These are phyloP conservation scores for Stereum hirsutum DNA, from an alignment of 1,284 basidiomycete species.

Conservation along the genomic window DNA sequence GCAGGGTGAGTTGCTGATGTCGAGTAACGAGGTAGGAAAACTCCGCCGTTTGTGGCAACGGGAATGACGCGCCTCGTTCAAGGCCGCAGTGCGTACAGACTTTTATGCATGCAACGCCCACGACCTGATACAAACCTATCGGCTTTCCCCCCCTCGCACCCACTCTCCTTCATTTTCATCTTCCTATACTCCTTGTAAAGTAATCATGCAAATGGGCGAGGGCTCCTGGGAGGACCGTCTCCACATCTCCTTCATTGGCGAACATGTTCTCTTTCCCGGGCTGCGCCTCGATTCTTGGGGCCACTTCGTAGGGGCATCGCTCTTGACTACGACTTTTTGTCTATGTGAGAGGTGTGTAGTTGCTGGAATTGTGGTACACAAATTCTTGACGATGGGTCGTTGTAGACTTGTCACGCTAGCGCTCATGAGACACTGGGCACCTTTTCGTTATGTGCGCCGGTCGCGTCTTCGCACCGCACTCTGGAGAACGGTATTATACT, in stretches of 20 bases:
- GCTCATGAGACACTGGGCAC: slow-evolving; percentile 37
- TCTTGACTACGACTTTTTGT: slow-evolving; percentile 42
- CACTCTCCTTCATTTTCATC: neutral
- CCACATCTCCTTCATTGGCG: slow-evolving; percentile 45
- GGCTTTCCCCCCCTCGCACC: neutral
- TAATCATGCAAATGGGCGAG: slow-evolving; percentile 18
- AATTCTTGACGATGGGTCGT: neutral
- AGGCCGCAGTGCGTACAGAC: no score
- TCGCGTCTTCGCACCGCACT: slow-evolving; percentile 35
- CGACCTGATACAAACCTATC: no score
- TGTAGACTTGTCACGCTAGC: slow-evolving; percentile 42
- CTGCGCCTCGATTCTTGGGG: slow-evolving; percentile 40
- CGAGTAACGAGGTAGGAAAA: no score
- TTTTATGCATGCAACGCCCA: slow-evolving; percentile 1
- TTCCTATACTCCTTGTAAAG: neutral
- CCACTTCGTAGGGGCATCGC: slow-evolving; percentile 31
- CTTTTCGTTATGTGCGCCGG: slow-evolving; percentile 23
- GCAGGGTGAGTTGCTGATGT: no score
- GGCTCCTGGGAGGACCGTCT: slow-evolving; percentile 36
- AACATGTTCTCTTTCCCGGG: slow-evolving; percentile 46
- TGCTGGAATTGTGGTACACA: neutral
- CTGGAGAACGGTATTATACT: slow-evolving; percentile 48
- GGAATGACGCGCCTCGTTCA: no score
- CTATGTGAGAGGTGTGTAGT: slow-evolving; percentile 42
- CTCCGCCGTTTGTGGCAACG: no score